Evolutionary conservation across 2,329 filamentous ascomycete species (phyloP).

Genomic region (Colletotrichum cordylinicola): DNA sequence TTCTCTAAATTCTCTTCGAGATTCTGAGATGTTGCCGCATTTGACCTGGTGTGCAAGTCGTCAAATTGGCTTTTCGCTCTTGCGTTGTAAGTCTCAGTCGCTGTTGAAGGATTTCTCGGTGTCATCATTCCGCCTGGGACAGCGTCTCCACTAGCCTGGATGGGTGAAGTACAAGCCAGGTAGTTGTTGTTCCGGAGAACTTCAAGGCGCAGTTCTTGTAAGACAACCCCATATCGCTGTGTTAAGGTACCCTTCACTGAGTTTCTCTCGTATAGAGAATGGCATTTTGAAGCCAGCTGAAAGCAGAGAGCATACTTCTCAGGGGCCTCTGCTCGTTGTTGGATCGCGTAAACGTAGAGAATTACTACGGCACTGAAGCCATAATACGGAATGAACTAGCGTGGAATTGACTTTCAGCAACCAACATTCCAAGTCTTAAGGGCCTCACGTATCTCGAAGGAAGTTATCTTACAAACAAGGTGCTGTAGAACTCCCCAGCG

Average conservation of each 20-base stretch:
- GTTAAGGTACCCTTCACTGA: constrained; percentile 42
- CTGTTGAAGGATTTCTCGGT: neutral
- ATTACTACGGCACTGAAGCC: constrained; percentile 50
- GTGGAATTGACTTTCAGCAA: no score
- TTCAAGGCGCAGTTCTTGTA: constrained; percentile 38
- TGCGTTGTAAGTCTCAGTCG: accelerated
- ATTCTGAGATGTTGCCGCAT: neutral
- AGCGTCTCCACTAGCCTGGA: neutral
- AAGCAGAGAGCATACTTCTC: constrained; percentile 35
- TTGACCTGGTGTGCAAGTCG: neutral
- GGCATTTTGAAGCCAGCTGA: constrained; percentile 42
- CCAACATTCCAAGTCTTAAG: neutral
- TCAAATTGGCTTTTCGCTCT: neutral
- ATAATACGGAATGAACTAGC: constrained; percentile 44
- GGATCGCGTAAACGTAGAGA: constrained; percentile 49
- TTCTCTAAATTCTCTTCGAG: neutral
- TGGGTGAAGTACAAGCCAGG: constrained; percentile 4
- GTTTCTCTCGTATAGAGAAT: constrained; percentile 40
- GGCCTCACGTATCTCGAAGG: neutral
- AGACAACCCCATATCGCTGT: constrained; percentile 44
- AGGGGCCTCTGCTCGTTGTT: constrained; percentile 31
- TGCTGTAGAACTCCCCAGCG: constrained; percentile 39
- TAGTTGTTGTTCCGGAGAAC: constrained; percentile 28
- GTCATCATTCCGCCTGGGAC: neutral
- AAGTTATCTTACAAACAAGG: constrained; percentile 40